Evolutionary conservation across 352 stramenopile species (phyloP).

Genomic region (Globisporangium canariense): DNA sequence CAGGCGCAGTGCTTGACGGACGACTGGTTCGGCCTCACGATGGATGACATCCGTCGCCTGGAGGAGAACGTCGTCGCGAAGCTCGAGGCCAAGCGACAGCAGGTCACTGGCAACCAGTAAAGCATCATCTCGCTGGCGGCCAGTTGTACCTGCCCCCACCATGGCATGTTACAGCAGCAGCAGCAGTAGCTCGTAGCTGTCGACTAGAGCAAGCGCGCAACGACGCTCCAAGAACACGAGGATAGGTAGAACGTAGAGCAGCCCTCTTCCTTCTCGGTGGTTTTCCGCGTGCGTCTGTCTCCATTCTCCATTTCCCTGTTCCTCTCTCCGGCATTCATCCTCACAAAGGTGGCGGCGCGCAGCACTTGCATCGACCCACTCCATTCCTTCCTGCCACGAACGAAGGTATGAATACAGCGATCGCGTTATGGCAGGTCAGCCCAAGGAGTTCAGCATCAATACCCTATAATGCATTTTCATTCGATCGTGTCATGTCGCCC

Average conservation of each 20-base stretch:
- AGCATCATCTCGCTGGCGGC: neutral
- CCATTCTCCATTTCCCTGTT: neutral
- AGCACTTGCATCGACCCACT: neutral
- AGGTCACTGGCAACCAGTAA: slow-evolving; percentile 40
- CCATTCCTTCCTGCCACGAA: neutral
- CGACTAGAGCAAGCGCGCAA: slow-evolving; percentile 2
- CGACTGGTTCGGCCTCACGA: slow-evolving; percentile 80
- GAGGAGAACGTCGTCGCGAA: slow-evolving; percentile 73
- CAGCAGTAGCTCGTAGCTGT: neutral
- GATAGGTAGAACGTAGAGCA: too few relatives aligned
- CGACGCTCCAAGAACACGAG: neutral
- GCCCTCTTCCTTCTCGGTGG: neutral
- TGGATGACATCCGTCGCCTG: slow-evolving; percentile 82
- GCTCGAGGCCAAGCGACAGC: slow-evolving; percentile 66
- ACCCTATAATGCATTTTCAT: too few relatives aligned
- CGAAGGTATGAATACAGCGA: neutral
- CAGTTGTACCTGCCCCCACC: neutral
- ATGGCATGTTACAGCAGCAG: neutral
- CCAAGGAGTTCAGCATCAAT: too few relatives aligned
- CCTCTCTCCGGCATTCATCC: neutral
- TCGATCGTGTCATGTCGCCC: too few relatives aligned
- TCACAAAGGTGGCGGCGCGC: neutral
- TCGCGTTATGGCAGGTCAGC: too few relatives aligned
- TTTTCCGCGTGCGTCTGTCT: neutral
- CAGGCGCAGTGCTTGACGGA: slow-evolving; percentile 78